These are phyloP conservation scores for Sicyos baderoa DNA, from an alignment of 306 rosid species.

Conservation along the genomic window DNA sequence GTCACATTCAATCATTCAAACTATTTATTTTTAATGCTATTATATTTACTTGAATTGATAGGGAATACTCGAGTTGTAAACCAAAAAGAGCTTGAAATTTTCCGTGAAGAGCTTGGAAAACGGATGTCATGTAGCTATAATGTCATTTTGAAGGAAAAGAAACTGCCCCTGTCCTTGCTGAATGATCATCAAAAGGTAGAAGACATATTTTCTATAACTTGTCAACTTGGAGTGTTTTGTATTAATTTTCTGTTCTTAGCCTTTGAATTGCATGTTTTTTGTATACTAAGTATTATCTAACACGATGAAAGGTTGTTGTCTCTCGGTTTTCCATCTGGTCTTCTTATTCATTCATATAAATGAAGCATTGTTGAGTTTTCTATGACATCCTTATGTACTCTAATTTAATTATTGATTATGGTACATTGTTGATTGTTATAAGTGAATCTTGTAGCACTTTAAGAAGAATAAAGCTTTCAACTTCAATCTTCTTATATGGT, in stretches of 20 bases:
- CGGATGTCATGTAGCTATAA: constrained; percentile 59
- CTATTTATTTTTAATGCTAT: background rate
- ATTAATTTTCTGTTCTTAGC: background rate
- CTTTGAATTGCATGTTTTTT: background rate
- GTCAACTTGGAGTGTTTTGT: background rate
- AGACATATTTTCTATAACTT: background rate
- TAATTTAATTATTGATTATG: background rate
- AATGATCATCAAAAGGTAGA: constrained; percentile 78
- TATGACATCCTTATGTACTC: background rate
- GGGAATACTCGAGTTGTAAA: constrained; percentile 69
- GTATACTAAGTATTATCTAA: background rate
- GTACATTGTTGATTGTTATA: background rate
- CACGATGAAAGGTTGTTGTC: background rate
- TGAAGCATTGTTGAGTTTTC: background rate
- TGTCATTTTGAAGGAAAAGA: constrained; percentile 71
- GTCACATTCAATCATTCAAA: background rate
- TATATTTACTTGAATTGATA: constrained; percentile 22
- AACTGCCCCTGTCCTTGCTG: constrained; percentile 66
- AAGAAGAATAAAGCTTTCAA: background rate
- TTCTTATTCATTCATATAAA: background rate
- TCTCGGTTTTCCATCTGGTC: background rate
- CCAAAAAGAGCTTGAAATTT: constrained; percentile 75
- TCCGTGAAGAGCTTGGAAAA: constrained; percentile 60
- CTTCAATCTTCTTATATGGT: constrained; percentile 16
- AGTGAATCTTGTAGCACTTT: background rate